Conservation (phyloP, 768 basidiomycete species). For the Dacryopinax spathularia region DNA sequence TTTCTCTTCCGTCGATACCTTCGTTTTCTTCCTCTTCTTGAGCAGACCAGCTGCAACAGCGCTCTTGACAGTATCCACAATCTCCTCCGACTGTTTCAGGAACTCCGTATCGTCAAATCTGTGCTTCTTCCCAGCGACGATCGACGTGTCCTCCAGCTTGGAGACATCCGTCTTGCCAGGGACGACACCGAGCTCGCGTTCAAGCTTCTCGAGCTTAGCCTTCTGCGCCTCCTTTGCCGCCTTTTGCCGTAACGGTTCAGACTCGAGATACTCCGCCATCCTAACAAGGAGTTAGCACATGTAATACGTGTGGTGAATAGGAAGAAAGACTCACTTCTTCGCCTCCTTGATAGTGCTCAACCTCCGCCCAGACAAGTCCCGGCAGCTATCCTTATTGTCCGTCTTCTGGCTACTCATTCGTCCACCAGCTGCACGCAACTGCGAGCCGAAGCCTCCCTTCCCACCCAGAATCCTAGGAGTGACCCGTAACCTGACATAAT, state of each 20-base stretch:
- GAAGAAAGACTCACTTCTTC: slow-evolving; percentile 50
- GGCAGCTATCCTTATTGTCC: slow-evolving; percentile 84
- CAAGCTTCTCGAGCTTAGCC: slow-evolving; percentile 70
- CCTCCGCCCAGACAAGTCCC: slow-evolving; percentile 79
- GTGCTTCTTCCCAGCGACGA: slow-evolving; percentile 62
- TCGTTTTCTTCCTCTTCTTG: slow-evolving; percentile 65
- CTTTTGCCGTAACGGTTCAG: slow-evolving; percentile 65
- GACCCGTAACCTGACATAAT: slow-evolving; percentile 55
- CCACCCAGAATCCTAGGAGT: slow-evolving; percentile 67
- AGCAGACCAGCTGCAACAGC: slow-evolving; percentile 68
- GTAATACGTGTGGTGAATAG: neutral
- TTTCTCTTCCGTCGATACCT: slow-evolving; percentile 16
- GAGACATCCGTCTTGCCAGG: slow-evolving; percentile 22
- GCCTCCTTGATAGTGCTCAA: slow-evolving; percentile 94
- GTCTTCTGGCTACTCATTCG: slow-evolving; percentile 95
- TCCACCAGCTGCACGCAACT: slow-evolving; percentile 91
- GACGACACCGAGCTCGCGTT: slow-evolving; percentile 63
- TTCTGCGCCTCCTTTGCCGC: slow-evolving; percentile 63
- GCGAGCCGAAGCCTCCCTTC: slow-evolving; percentile 95
- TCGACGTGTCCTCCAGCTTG: slow-evolving; percentile 27
- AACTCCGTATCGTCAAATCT: slow-evolving; percentile 86
- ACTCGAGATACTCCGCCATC: slow-evolving; percentile 72
- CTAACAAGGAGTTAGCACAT: slow-evolving; percentile 26
- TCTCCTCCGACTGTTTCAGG: slow-evolving; percentile 77
- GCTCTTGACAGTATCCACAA: slow-evolving; percentile 80